Evolutionary conservation across 2,329 filamentous ascomycete genomes (phyloP), one percentile per base, ranked within the genome.

Genomic region (Sphaerulina vaccinii): DNA sequence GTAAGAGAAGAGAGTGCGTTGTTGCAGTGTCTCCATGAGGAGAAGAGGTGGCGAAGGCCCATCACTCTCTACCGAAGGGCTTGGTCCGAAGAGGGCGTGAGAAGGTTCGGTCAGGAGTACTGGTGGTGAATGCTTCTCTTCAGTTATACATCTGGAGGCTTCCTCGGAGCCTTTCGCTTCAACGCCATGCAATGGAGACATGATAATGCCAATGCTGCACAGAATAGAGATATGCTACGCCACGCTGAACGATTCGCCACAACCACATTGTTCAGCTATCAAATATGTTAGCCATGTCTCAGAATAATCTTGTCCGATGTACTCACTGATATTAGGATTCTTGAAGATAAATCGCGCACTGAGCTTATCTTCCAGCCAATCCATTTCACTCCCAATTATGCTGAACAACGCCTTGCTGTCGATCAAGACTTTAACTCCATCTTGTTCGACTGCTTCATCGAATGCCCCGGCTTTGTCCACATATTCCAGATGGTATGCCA

Each of bases 321-420:
- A 85, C 91, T 82, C 76, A 96, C 91, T 99, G 69, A 97, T 97
- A 67, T 99, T 99, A 2, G 93, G 93, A 70, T 99, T 99, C 69
- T 83, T 86, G 74, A 99, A 99, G 44, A 96, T 85, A 71, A 99
- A 99, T 59, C 88, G 80, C 71, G 91, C 82, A 70, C 87, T 95
- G 59, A 99, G 75, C 75, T 95, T 96, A 65, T 97, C 93, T 73
- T 97, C 91, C 9, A 92, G 80, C 91, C 92, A 99, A 68, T 99
- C 93, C 93, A 99, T 99, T 74, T 97, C 92, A 67, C 88, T 96
- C 4, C 93, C 93, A 64, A 99, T 96, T 48, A 99, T 97, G 71
- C 92, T 97, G 70, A 99, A 91, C 43, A 99, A 75, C 36, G 93
- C 93, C 76, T 96, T 97, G 78, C 89, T 95, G 71, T 99, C 93